Base-by-base conservation (phyloP, 2,329 filamentous ascomycete species). In the Tothia fuscella region DNA sequence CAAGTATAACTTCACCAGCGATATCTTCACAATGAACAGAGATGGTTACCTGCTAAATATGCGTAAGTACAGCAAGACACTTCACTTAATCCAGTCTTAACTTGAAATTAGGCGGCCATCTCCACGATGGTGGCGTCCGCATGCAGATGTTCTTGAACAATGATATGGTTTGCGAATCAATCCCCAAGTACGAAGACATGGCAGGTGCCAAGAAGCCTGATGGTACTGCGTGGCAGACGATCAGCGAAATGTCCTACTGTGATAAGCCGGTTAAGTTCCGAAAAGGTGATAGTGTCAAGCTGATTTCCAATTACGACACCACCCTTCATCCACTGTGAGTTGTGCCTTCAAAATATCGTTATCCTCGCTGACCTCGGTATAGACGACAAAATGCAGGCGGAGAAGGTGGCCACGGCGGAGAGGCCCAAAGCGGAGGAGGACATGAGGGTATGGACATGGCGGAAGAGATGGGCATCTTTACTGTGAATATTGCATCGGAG, bases 381-480 rank as follows among this genome's bases (percentile, higher is more conserved):
- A 10, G 26, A 29, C 26, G 13, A 9, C 9, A 34, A 34, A 34
- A 19, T 7, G 17, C 17, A 19, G 31, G 31, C 31, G 31, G 31
- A n/a, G 31, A 19, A n/a, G 14, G 26, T 14, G 26, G 26, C 26
- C 26, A 29, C 26, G 26, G 26, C 13, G 26, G 26, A 10, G 26
- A 14, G 10, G 26, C 26, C 10, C 10, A 29, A 10, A 14, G 26
- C 26, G 26, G 26, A 7, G 12, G 17, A n/a, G 14, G 31, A 10
- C 12, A 19, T 34, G 31, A 16, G 12, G 38, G 38, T 3, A 40
- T 40, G 38, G 3, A 21, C 5, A 28, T 19, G n/a, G 31, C 31
- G 38, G 38, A 40, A n/a, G 38, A 40, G 20, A 40, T 40, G 38
- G 38, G 38, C 2, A 40, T 40, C 16, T 40, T 40, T 28, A 40